Percentiles rank a stretch among this genome's conserved stretches.
Evolutionary conservation across 1,284 basidiomycete genomes (phyloP).

Genomic region (Ustilago tritici): DNA sequence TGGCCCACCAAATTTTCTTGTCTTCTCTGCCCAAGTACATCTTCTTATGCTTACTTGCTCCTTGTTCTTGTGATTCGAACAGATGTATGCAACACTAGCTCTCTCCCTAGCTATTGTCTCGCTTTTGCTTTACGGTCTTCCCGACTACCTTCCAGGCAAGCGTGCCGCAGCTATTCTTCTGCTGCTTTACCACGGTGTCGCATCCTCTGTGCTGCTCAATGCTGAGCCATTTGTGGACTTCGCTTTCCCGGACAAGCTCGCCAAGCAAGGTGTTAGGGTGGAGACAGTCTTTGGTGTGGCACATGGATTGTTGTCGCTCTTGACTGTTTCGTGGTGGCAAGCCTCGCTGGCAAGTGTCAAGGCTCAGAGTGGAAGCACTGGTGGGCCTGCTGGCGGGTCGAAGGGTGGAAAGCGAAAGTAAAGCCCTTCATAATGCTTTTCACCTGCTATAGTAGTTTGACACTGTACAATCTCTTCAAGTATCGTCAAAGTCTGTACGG

Average conservation of each 20-base stretch:
- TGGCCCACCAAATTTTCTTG: neutral
- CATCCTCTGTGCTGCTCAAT: slow-evolving; percentile 80
- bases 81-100: slow-evolving; percentile 39
- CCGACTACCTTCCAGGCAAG: slow-evolving; percentile 85
- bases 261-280: slow-evolving; percentile 70
- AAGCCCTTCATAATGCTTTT: neutral
- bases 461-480: no score
- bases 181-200: slow-evolving; percentile 80
- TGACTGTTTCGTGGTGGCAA: slow-evolving; percentile 52
- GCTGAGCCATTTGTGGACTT: slow-evolving; percentile 82
- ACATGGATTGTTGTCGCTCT: slow-evolving; percentile 47
- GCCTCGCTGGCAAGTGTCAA: slow-evolving; percentile 29
- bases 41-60: neutral
- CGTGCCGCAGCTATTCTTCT: slow-evolving; percentile 81
- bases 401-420: slow-evolving; percentile 34
- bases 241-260: slow-evolving; percentile 76
- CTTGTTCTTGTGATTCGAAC: neutral
- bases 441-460: neutral
- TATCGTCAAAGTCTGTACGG: no score
- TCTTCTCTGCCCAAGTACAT: neutral
- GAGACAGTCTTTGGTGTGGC: slow-evolving; percentile 35
- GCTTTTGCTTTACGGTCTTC: slow-evolving; percentile 46
- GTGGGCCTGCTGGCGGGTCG: neutral
- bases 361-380: slow-evolving; percentile 20
- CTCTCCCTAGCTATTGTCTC: slow-evolving; percentile 43